These are phyloP conservation scores for Immersiella caudata DNA, from an alignment of 495 filamentous ascomycete species.

Conservation along the genomic window DNA sequence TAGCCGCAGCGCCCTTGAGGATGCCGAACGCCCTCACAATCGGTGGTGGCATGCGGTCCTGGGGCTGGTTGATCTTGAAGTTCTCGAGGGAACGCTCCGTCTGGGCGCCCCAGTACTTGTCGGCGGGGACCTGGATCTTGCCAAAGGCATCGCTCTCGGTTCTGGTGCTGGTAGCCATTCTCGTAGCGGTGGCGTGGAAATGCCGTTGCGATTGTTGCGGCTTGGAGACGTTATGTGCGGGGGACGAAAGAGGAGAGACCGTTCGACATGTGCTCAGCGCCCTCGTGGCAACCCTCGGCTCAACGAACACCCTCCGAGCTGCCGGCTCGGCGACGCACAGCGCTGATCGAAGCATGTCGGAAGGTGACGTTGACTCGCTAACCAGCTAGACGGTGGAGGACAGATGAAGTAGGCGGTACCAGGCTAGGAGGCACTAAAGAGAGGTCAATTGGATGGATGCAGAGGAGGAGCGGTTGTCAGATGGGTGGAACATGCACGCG, in stretches of 20 bases:
- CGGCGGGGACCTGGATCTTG: constrained; percentile 85
- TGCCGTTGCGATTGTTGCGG: constrained; percentile 34
- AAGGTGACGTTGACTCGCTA: constrained; percentile 23
- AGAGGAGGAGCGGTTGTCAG: not conserved
- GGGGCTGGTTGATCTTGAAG: constrained; percentile 98
- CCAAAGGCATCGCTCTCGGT: constrained; percentile 97
- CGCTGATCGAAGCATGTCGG: constrained; percentile 50
- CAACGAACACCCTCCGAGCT: constrained; percentile 38
- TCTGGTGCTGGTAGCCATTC: constrained; percentile 61
- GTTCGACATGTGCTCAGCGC: constrained; percentile 45
- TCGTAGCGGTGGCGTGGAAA: constrained; percentile 53
- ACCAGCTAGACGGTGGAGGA: constrained; percentile 5
- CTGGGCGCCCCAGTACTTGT: constrained; percentile 99
- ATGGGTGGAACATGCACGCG: not conserved
- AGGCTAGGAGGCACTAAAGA: not conserved
- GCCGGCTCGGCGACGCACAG: constrained; percentile 45
- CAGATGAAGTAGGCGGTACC: constrained; percentile 9
- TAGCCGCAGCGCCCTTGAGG: constrained; percentile 94
- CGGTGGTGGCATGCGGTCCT: constrained; percentile 95
- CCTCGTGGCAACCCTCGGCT: constrained; percentile 46
- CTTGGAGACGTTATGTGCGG: constrained; percentile 23
- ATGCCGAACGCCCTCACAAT: constrained; percentile 94
- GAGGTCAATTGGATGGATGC: constrained; percentile 10
- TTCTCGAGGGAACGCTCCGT: constrained; percentile 96
- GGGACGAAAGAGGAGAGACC: constrained; percentile 23